Conservation (phyloP, 805 yeast species). For the Candida piceae region DNA sequence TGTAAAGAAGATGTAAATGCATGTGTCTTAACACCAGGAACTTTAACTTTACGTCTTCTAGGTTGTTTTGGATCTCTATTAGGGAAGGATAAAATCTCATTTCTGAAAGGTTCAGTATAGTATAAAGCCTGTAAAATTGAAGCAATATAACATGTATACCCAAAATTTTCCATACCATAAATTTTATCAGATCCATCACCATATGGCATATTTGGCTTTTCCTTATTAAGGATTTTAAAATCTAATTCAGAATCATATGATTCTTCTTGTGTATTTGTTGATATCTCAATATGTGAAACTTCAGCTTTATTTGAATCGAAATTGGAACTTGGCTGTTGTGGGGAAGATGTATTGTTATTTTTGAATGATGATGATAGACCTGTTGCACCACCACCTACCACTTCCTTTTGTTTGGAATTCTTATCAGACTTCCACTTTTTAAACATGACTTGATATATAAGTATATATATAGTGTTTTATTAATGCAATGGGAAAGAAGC, state of each 20-base stretch:
- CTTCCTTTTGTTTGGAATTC: too few relatives aligned
- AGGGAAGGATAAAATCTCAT: slow-evolving; percentile 47
- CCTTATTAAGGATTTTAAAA: slow-evolving; percentile 15
- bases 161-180: slow-evolving; percentile 80
- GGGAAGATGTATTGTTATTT: neutral
- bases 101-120: slow-evolving; percentile 66
- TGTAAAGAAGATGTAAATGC: slow-evolving; percentile 27
- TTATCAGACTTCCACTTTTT: slow-evolving; percentile 25
- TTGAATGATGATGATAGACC: neutral
- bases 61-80: slow-evolving; percentile 25
- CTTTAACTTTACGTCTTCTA: slow-evolving; percentile 35
- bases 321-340: neutral
- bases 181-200: slow-evolving; percentile 69
- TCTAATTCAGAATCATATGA: slow-evolving; percentile 22
- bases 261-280: slow-evolving; percentile 12
- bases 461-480: neutral
- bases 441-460: slow-evolving; percentile 13
- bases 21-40: slow-evolving; percentile 39
- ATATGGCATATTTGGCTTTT: slow-evolving; percentile 35
- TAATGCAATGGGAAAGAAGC: too few relatives aligned
- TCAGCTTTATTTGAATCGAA: slow-evolving; percentile 8
- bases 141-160: slow-evolving; percentile 92
- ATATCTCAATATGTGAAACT: slow-evolving; percentile 15
- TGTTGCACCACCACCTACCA: neutral
- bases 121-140: slow-evolving; percentile 86